Evolutionary conservation across 495 filamentous ascomycete genomes (phyloP).

Genomic region (Penicillium desertorum): DNA sequence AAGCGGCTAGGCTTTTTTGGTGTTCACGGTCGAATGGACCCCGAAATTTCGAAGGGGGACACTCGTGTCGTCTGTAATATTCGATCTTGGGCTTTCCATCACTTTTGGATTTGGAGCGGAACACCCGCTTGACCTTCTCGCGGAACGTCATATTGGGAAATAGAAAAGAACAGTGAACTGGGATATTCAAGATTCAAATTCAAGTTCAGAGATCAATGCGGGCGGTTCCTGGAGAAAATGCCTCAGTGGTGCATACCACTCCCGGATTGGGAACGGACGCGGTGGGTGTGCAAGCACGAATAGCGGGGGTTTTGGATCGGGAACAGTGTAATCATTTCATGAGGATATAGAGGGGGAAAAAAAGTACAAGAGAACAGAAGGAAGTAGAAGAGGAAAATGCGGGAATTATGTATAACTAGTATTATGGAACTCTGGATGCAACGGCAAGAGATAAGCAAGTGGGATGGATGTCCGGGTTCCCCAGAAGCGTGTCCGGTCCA

Average conservation of each 20-base stretch:
- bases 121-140: constrained; percentile 42
- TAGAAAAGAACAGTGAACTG: not conserved
- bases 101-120: constrained; percentile 35
- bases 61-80: constrained; percentile 52
- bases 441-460: constrained; percentile 11
- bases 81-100: constrained; percentile 46
- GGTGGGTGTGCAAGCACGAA: constrained; percentile 42
- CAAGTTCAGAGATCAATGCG: constrained; percentile 13
- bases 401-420: constrained; percentile 1
- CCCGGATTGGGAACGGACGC: constrained; percentile 39
- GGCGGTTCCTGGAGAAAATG: constrained; percentile 13
- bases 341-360: not conserved
- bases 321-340: constrained; percentile 25
- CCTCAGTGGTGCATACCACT: constrained; percentile 38
- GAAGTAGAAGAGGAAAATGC: constrained; percentile 6
- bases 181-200: constrained; percentile 8
- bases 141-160: constrained; percentile 45
- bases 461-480: constrained; percentile 1
- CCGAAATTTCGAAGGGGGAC: constrained; percentile 53
- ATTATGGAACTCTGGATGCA: constrained; percentile 1
- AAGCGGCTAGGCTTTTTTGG: constrained; percentile 49
- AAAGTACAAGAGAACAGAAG: constrained; percentile 3
- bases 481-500: constrained; percentile 8
- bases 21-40: constrained; percentile 54
- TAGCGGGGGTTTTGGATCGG: constrained; percentile 8